These are phyloP conservation scores for Komagataella phaffii DNA, from an alignment of 805 yeast species.

Conservation along the genomic window DNA sequence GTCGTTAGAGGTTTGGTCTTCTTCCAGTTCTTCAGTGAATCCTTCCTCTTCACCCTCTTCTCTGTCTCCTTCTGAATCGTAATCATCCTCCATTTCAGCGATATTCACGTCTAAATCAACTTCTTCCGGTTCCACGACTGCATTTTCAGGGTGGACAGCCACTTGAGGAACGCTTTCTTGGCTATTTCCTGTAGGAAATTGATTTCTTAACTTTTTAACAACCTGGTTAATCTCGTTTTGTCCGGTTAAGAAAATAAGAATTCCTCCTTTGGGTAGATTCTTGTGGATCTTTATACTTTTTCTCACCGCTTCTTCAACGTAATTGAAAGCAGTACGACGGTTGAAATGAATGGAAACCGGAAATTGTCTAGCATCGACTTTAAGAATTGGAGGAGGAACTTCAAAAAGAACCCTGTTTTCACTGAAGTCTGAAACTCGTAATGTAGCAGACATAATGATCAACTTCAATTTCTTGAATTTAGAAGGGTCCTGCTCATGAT, in stretches of 20 bases:
- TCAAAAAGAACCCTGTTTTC: conserved; percentile 62
- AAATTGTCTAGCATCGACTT: conserved; percentile 85
- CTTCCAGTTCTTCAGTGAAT: conserved; percentile 59
- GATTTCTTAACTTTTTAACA: conserved; percentile 53
- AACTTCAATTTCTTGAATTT: conserved; percentile 56
- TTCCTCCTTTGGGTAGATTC: conserved; percentile 86
- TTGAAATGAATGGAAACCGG: conserved; percentile 91
- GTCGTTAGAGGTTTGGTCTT: conserved; percentile 55
- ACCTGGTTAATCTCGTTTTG: conserved; percentile 78
- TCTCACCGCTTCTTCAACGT: conserved; percentile 73
- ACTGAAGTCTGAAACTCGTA: conserved; percentile 85
- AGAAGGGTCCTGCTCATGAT: conserved; percentile 30
- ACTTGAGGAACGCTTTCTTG: conserved; percentile 27
- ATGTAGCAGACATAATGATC: conserved; percentile 93
- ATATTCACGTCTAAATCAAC: conserved; percentile 55
- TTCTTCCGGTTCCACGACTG: conserved; percentile 78
- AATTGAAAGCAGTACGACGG: conserved; percentile 62
- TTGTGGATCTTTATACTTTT: conserved; percentile 82
- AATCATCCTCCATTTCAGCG: conserved; percentile 24
- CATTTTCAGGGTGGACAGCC: conserved; percentile 40
- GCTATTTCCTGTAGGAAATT: conserved; percentile 43
- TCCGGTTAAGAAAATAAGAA: conserved; percentile 84
- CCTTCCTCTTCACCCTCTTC: conserved; percentile 51
- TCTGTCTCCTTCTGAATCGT: conserved; percentile 32
- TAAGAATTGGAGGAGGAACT: conserved; percentile 72